These are phyloP conservation scores for Rostrohypoxylon terebratum DNA, from an alignment of 495 filamentous ascomycete genomes.

Conservation along the genomic window DNA sequence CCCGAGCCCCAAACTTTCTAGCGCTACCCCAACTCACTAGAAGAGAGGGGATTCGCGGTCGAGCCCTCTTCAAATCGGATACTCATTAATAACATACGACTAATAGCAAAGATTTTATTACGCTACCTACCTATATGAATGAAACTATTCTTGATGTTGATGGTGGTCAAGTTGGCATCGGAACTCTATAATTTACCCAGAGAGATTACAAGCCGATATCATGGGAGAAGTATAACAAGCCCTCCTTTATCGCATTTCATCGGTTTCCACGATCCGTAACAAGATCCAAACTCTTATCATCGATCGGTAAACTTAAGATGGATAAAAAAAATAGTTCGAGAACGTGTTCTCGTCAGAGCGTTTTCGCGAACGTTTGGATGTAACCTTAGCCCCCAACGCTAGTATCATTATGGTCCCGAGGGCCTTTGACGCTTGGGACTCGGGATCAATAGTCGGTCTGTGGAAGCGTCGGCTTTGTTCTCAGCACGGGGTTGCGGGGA, in stretches of 20 bases:
- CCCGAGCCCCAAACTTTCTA: constrained; percentile 2
- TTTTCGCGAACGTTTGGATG: constrained; percentile 1
- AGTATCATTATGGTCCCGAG: neutral
- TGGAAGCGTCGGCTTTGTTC: neutral
- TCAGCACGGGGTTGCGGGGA: neutral
- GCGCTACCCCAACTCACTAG: neutral
- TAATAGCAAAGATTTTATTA: neutral
- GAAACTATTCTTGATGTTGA: neutral
- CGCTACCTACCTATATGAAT: neutral
- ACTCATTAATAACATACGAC: neutral
- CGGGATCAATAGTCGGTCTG: neutral
- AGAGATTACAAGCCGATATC: no score
- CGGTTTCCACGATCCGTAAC: neutral
- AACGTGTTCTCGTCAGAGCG: constrained; percentile 4
- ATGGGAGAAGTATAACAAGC: no score
- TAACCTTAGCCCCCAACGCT: neutral
- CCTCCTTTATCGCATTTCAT: no score
- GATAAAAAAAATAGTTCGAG: neutral
- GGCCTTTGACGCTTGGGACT: neutral
- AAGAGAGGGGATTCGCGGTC: neutral
- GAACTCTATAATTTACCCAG: no score
- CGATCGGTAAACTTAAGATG: no score
- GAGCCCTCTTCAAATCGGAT: neutral
- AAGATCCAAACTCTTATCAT: neutral
- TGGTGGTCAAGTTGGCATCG: neutral